phyloP scores from a whole-genome alignment of 805 yeast species.

The Starmera caribaea region DNA sequence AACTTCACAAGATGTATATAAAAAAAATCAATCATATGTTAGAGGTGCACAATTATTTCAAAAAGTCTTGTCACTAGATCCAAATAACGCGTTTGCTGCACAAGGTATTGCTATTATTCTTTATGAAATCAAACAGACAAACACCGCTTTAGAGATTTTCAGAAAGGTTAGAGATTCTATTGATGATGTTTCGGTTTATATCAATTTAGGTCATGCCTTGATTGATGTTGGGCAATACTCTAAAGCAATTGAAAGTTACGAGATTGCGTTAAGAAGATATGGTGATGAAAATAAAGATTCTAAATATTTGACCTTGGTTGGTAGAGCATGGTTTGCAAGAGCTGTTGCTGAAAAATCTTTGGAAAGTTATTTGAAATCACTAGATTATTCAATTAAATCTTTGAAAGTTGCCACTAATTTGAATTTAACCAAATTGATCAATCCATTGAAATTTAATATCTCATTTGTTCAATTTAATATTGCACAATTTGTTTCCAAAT shows the following conservation, averaged over 20 bases:
- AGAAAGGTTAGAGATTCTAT: conserved; percentile 85
- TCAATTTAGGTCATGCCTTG: conserved; percentile 83
- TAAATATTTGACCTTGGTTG: conserved; percentile 60
- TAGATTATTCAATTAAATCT: conserved; percentile 56
- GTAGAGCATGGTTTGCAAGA: conserved; percentile 82
- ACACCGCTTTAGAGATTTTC: conserved; percentile 75
- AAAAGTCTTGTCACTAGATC: conserved; percentile 78
- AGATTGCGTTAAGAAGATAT: conserved; percentile 62
- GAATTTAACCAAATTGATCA: conserved; percentile 27
- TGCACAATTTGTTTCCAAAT: conserved; percentile 70
- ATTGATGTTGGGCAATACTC: conserved; percentile 73
- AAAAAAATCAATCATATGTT: conserved; percentile 62
- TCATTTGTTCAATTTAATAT: conserved; percentile 80
- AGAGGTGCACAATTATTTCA: conserved; percentile 90
- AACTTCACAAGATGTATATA: conserved; percentile 39
- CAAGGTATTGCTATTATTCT: conserved; percentile 93
- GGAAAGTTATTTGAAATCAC: conserved; percentile 48
- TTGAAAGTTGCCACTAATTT: conserved; percentile 22
- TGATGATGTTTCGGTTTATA: conserved; percentile 70
- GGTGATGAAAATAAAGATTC: conserved; percentile 52
- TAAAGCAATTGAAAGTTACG: conserved; percentile 85
- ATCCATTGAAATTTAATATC: conserved; percentile 60
- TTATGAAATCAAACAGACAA: conserved; percentile 72
- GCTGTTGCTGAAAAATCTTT: conserved; percentile 60
- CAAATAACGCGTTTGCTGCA: conserved; percentile 87